phyloP scores from a whole-genome alignment of 2,329 filamentous ascomycete genomes.

The Teratosphaeria nubilosa region DNA sequence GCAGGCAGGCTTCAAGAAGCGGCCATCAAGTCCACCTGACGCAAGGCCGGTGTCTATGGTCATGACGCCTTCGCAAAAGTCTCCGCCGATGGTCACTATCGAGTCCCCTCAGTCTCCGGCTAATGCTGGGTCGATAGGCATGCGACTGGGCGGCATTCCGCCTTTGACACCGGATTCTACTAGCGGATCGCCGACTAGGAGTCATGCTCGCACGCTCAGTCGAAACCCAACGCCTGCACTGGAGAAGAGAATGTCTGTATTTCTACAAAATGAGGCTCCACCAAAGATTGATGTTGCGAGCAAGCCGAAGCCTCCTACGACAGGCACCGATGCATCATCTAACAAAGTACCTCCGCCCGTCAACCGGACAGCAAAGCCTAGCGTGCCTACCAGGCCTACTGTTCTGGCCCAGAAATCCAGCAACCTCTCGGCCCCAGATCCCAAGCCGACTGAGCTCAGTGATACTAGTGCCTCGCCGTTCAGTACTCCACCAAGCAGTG shows the following conservation, averaged over 20 bases:
- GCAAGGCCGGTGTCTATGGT: constrained; percentile 41
- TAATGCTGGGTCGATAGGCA: constrained; percentile 11
- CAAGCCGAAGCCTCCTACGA: constrained; percentile 4
- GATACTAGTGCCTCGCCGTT: constrained; percentile 63
- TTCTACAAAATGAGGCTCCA: constrained; percentile 15
- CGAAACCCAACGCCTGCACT: constrained; percentile 31
- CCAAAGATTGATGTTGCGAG: constrained; percentile 5
- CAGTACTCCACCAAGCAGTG: constrained; percentile 71
- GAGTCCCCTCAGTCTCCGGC: constrained; percentile 4
- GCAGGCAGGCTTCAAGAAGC: constrained; percentile 5
- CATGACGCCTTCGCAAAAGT: constrained; percentile 35
- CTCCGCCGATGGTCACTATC: constrained; percentile 49
- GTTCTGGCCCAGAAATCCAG: constrained; percentile 14
- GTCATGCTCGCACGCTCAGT: constrained; percentile 29
- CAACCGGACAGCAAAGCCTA: constrained; percentile 72
- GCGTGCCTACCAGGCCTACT: constrained; percentile 38
- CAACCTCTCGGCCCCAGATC: constrained; percentile 27
- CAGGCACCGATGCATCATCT: constrained; percentile 5
- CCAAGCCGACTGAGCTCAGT: constrained; percentile 28
- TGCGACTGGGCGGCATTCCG: constrained; percentile 7
- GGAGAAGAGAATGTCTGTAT: constrained; percentile 29
- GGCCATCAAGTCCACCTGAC: constrained; percentile 27
- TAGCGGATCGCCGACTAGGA: constrained; percentile 19
- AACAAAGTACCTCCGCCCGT: constrained; percentile 59
- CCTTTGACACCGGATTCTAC: constrained; percentile 15